Evolutionary conservation across 352 stramenopile genomes (phyloP), one percentile per base, ranked within the genome.

Genomic region (Pythium dissimile): DNA sequence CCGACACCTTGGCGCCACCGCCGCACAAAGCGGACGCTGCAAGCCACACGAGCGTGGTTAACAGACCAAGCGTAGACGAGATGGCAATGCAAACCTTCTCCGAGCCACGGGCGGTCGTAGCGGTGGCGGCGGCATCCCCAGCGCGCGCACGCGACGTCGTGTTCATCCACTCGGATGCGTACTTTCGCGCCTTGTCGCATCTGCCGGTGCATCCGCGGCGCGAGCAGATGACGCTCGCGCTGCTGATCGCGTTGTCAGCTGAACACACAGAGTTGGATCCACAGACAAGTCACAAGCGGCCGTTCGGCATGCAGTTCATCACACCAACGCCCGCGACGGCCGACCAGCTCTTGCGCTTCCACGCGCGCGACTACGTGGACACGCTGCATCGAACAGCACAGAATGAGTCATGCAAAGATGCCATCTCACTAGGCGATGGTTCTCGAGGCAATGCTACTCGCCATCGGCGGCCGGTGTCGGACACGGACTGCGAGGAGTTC

Each of bases 141-240:
- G 12, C 5, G 5, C 34, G 13, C 12, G 18, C 26, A 10, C 41
- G 54, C 7, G 44, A 62, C n/a, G 54, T 71, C 28, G 46, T 69
- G 16, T 61, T 75, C n/a, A 55, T 75, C 43, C 60, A 71, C 55
- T 75, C 67, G 15, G 49, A 61, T 10, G 49, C 35, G 27, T 71
- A 82, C 45, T 57, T 71, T 15, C 55, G 68, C 10, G 62, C 55
- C 23, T 43, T 82, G n/a, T 30, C 43, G n/a, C 49, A 45, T 28
- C 59, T 82, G 10, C 70, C 72, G 0, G 61, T 85, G 12, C 70
- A 85, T 31, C 57, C 50, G 18, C 28, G 65, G 1, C 69, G 75
- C 31, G 72, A 82, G 44, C 48, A 57, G 35, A 81, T 78, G 75
- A 80, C 72, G 26, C 48, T 81, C 11, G 63, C 64, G n/a, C 55